A percentile compares a stretch with the other conserved stretches of the same genome.
Conservation (phyloP, 192 early-diverging fungal species). For the Dispira parvispora region DNA sequence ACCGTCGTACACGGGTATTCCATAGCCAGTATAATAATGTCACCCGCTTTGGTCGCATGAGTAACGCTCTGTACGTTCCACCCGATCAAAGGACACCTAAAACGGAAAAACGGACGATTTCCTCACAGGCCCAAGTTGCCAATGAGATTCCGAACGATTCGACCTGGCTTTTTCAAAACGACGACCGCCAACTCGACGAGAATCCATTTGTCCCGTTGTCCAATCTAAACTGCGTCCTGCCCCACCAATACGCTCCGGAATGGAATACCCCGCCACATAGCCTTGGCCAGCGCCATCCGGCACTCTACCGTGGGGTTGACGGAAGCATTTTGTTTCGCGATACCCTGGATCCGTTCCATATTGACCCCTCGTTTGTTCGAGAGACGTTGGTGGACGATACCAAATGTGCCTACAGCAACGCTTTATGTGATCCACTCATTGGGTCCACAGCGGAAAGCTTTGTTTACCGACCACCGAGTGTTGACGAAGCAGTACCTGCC, state of each 20-base stretch:
- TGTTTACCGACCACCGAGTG: too few species aligned
- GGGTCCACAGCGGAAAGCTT: too few species aligned
- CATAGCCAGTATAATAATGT: background rate
- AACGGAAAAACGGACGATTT: background rate
- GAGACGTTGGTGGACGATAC: too few species aligned
- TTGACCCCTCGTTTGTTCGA: too few species aligned
- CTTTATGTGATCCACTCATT: too few species aligned
- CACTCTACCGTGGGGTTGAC: too few species aligned
- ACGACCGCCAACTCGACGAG: background rate
- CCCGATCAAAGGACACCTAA: background rate
- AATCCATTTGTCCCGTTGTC: slow-evolving; percentile 3
- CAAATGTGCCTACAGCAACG: too few species aligned
- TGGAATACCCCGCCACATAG: background rate
- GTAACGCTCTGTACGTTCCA: background rate
- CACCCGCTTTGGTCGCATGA: background rate
- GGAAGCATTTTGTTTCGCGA: too few species aligned
- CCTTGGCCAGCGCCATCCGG: too few species aligned
- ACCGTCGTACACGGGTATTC: background rate
- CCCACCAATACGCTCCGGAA: background rate
- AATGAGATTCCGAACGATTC: background rate
- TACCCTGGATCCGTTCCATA: too few species aligned
- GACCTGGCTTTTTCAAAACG: background rate
- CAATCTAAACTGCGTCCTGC: background rate
- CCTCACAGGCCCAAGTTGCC: background rate
- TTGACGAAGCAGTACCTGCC: too few species aligned